phyloP scores from a whole-genome alignment of 140 eudicot species.

The Bidens hawaiensis region DNA sequence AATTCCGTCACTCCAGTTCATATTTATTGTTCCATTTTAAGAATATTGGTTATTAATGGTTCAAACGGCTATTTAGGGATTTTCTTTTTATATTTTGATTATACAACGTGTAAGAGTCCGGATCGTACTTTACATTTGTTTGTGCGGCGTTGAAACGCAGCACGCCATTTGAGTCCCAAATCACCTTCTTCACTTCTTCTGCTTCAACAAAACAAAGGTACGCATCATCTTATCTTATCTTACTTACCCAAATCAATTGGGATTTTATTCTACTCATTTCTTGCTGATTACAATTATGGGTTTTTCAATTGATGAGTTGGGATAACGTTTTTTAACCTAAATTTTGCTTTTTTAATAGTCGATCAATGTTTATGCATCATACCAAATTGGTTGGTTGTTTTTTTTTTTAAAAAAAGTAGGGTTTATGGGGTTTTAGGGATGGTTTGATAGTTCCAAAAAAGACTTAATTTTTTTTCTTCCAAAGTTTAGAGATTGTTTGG shows the following conservation, averaged over 20 bases:
- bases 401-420: too few species aligned
- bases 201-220: neutral
- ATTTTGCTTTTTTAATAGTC: too few species aligned
- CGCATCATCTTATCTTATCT: neutral
- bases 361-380: neutral
- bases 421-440: neutral
- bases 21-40: too few species aligned
- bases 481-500: neutral
- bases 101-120: too few species aligned
- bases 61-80: too few species aligned
- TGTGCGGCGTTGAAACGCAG: conserved; percentile 25
- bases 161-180: conserved; percentile 23
- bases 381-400: neutral
- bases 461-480: neutral
- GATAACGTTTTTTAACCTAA: neutral
- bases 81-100: too few species aligned
- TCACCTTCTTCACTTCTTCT: conserved; percentile 4
- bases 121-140: too few species aligned
- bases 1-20: too few species aligned
- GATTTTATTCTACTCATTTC: neutral
- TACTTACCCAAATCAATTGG: neutral
- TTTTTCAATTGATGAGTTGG: neutral
- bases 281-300: neutral
- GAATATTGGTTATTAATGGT: too few species aligned
- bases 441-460: neutral